Evolutionary conservation across 2,329 filamentous ascomycete species (phyloP).

Genomic region (Lojkania enalia): DNA sequence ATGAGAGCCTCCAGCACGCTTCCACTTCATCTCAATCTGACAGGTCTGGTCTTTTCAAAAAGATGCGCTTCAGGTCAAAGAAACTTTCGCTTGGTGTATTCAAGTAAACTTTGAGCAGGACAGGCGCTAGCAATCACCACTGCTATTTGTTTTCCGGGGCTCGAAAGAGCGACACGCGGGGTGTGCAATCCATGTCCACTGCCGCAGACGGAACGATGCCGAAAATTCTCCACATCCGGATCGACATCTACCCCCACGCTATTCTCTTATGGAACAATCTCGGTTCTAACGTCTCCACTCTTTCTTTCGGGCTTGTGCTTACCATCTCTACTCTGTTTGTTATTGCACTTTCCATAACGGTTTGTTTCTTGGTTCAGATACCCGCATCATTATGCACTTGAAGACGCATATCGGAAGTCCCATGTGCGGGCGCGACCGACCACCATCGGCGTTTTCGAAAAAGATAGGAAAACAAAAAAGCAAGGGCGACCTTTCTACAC

Average conservation of each 20-base stretch:
- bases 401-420: conserved; percentile 4
- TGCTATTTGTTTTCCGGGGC: neutral
- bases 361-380: conserved; percentile 5
- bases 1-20: conserved; percentile 31
- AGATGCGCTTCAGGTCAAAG: conserved; percentile 42
- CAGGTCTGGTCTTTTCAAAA: conserved; percentile 38
- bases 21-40: conserved; percentile 33
- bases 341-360: neutral
- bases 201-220: neutral
- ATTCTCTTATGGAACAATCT: neutral
- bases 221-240: conserved; percentile 1
- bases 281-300: conserved; percentile 6
- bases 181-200: neutral
- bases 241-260: neutral
- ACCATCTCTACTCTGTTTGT: conserved; percentile 2
- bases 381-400: conserved; percentile 2
- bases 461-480: conserved; percentile 3
- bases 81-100: conserved; percentile 41
- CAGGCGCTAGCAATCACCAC: neutral
- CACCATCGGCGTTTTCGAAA: conserved; percentile 6
- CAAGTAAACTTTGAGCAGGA: conserved; percentile 28
- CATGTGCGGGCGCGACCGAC: neutral
- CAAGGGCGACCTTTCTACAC: conserved; percentile 6
- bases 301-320: conserved; percentile 7
- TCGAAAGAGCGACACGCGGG: neutral